Percentiles rank a stretch among this genome's conserved stretches.
Evolutionary conservation across 306 rosid genomes (phyloP).

Genomic region (Cucumis hystrix): DNA sequence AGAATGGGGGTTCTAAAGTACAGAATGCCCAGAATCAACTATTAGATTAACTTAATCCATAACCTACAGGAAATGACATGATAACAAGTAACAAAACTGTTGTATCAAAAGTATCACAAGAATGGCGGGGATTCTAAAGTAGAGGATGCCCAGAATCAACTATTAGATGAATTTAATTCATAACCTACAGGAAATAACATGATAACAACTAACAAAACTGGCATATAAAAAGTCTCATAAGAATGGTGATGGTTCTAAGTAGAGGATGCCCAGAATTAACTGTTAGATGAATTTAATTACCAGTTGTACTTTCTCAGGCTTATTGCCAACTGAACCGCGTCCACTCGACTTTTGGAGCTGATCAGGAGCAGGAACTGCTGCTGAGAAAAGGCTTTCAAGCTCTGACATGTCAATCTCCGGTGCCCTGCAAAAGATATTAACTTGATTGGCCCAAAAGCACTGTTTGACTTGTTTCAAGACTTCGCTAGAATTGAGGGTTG

Average conservation of each 20-base stretch:
- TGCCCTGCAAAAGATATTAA: slow-evolving; percentile 41
- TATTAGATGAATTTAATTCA: slow-evolving; percentile 1
- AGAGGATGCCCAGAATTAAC: background rate
- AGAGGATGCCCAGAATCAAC: background rate
- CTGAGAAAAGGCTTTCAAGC: slow-evolving; percentile 86
- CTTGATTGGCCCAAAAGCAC: slow-evolving; percentile 7
- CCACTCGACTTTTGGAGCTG: slow-evolving; percentile 27
- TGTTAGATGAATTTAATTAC: slow-evolving; percentile 27
- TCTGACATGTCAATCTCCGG: slow-evolving; percentile 93
- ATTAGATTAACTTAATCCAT: background rate
- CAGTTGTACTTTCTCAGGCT: slow-evolving; percentile 84
- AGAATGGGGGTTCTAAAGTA: background rate
- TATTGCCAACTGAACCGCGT: slow-evolving; percentile 39
- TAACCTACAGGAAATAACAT: background rate
- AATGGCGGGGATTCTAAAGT: background rate
- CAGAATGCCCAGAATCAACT: background rate
- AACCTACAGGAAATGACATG: background rate
- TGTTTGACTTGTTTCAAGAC: slow-evolving; percentile 7
- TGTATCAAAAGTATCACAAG: background rate
- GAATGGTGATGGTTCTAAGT: background rate
- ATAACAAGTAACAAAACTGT: background rate
- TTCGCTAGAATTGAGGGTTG: slow-evolving; percentile 5
- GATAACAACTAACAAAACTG: background rate
- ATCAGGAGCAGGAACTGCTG: slow-evolving; percentile 43
- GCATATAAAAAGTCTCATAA: background rate